phyloP scores from a whole-genome alignment of 805 yeast genomes.

The Barnettozyma sucrosica region DNA sequence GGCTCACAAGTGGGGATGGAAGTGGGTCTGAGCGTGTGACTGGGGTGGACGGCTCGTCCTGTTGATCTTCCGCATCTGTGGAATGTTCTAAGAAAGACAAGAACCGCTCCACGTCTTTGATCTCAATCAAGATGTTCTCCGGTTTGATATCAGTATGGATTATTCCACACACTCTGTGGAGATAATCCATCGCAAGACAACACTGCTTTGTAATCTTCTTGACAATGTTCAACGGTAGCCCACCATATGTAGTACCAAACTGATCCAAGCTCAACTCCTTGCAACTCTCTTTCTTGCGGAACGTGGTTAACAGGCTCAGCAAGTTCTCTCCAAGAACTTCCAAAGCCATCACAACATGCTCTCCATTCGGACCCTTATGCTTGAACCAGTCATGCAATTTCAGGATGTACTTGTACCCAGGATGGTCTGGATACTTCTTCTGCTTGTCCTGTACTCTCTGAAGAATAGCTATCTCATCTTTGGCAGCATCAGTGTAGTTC shows the following conservation, averaged over 20 bases:
- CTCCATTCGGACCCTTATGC: constrained; percentile 57
- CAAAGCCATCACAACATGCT: constrained; percentile 60
- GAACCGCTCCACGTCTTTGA: constrained; percentile 47
- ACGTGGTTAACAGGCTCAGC: constrained; percentile 43
- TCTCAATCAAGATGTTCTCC: constrained; percentile 56
- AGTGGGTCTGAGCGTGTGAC: constrained; percentile 39
- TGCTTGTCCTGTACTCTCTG: constrained; percentile 26
- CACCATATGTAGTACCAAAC: constrained; percentile 40
- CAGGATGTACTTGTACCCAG: constrained; percentile 49
- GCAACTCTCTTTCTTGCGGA: constrained; percentile 10
- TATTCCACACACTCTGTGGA: constrained; percentile 57
- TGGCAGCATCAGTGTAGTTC: constrained; percentile 55
- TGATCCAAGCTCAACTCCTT: background rate
- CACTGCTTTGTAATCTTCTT: constrained; percentile 54
- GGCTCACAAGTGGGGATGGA: constrained; percentile 36
- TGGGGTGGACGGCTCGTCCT: constrained; percentile 8
- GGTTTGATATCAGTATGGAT: constrained; percentile 77
- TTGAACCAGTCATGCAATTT: constrained; percentile 49
- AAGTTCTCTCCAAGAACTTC: constrained; percentile 61
- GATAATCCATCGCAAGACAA: constrained; percentile 47
- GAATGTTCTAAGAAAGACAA: constrained; percentile 23
- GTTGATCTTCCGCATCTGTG: constrained; percentile 14
- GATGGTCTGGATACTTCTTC: constrained; percentile 32
- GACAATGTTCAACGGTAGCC: constrained; percentile 48
- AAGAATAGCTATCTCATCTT: constrained; percentile 53